Evolutionary conservation across 2,329 filamentous ascomycete genomes (phyloP).

Genomic region (Aspergillus sp.): DNA sequence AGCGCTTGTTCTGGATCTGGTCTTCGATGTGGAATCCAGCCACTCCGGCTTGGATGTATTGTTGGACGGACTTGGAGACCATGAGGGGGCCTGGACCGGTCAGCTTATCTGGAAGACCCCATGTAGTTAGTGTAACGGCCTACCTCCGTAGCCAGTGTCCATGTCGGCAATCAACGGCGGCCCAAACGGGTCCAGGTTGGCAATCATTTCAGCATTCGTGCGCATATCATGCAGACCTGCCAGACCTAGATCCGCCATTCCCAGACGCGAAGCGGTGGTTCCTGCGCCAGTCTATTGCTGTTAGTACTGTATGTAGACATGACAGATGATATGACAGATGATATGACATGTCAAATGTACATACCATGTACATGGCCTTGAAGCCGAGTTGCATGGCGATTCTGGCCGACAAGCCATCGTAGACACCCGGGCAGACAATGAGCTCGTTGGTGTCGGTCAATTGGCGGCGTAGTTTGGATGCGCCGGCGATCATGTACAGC

Average conservation of each 20-base stretch:
- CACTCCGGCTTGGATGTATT: conserved; percentile 50
- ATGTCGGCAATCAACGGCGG: conserved; percentile 57
- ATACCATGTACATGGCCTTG: conserved; percentile 63
- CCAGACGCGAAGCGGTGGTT: conserved; percentile 56
- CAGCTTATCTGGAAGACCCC: neutral
- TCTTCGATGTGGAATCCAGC: conserved; percentile 56
- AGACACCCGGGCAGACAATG: conserved; percentile 61
- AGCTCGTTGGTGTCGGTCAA: conserved; percentile 22
- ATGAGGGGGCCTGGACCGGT: conserved; percentile 35
- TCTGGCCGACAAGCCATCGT: conserved; percentile 63
- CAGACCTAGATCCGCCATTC: conserved; percentile 60
- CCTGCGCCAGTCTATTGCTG: conserved; percentile 55
- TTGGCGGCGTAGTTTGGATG: conserved; percentile 24
- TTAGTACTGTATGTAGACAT: neutral
- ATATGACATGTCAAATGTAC: conserved; percentile 6
- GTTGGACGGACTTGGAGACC: conserved; percentile 44
- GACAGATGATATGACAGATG: neutral
- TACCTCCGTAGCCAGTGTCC: conserved; percentile 51
- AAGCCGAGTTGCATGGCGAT: conserved; percentile 61
- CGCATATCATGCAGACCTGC: conserved; percentile 60
- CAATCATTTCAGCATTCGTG: conserved; percentile 61
- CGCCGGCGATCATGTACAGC: conserved; percentile 22
- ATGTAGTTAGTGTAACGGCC: neutral
- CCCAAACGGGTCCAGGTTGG: conserved; percentile 48
- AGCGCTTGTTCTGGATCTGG: conserved; percentile 44